phyloP scores from a whole-genome alignment of 2,329 filamentous ascomycete species.

The Botrytis aclada region DNA sequence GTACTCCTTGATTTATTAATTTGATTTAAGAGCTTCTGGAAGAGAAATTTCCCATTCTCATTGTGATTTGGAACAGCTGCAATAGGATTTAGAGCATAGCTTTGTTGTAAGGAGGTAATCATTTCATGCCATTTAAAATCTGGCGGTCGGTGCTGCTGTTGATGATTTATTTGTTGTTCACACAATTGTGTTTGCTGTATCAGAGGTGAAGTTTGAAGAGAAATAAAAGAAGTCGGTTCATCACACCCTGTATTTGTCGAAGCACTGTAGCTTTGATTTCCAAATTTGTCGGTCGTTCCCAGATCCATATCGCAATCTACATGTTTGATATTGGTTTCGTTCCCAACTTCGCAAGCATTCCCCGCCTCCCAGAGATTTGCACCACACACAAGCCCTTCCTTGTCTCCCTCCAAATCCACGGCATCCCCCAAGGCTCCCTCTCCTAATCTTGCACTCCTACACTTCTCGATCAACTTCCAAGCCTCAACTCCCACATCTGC shows the following conservation, averaged over 20 bases:
- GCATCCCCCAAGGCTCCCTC: not conserved
- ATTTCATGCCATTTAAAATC: not conserved
- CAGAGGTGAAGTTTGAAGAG: not conserved
- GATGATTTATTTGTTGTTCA: not conserved
- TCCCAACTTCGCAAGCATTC: not conserved
- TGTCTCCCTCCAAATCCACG: not conserved
- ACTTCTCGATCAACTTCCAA: not conserved
- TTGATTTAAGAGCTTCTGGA: not conserved
- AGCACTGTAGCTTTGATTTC: not conserved
- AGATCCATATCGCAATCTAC: not conserved
- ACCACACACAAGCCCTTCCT: too few relatives aligned
- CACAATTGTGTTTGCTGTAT: not conserved
- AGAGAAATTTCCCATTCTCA: not conserved
- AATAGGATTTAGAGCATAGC: not conserved
- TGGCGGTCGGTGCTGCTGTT: not conserved
- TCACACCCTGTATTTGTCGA: not conserved
- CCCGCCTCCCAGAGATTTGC: not conserved
- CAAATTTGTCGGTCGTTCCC: not conserved
- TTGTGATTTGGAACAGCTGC: not conserved
- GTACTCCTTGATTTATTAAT: not conserved
- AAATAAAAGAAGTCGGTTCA: not conserved
- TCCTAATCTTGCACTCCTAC: slow-evolving; percentile 4
- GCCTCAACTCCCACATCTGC: not conserved
- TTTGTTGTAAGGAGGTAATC: not conserved
- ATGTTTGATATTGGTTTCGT: not conserved